Evolutionary conservation across 2,329 filamentous ascomycete species (phyloP), one percentile per base, ranked within the genome.

Genomic region (Colletotrichum sublineola): DNA sequence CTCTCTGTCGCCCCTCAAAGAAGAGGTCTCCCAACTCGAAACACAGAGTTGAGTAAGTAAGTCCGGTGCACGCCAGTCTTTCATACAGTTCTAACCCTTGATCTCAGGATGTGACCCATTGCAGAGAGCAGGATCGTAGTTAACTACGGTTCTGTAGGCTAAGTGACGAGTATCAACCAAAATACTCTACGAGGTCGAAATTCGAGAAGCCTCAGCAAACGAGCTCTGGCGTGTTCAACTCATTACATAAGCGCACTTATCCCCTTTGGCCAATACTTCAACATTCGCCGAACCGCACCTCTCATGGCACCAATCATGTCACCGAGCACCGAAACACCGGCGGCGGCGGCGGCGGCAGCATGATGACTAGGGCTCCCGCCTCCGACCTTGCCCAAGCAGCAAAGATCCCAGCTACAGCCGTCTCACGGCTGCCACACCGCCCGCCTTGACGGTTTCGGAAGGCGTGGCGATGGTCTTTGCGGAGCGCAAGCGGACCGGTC

Each of bases 381-480:
- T 44, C 11, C 38, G 36, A 52, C 14, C 24, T 14, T 1, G 7
- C 31, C 60, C 52, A 50, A 31, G 15, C 56, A 42, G 24, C 44
- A 8, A 20, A 29, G 3, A 38, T 14, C 6, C 46, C 44, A 15
- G 42, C 12, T 46, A n/a, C 44, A 29, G 29, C 44, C 38, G 24
- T 38, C 55, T 40, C 20, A 2, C 36, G 38, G 14, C 38, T 18
- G 36, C 46, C 24, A 18, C 38, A 31, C 29, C 38, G 38, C 38
- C 50, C 24, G 14, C 24, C 18, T 20, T 58, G 24, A 29, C 63
- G 38, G 36, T 67, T 15, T 55, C 38, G 2, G 46, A 33, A n/a
- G 67, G 63, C 14, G 55, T 60, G 46, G 60, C 55, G 31, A 55
- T 60, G 5, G 55, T 70, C 62, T 66, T 46, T 31, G 44, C 67